A percentile compares a stretch with the other conserved stretches of the same genome.
Evolutionary conservation across 2,329 filamentous ascomycete genomes (phyloP).

Genomic region (Penicillium brevicompactum): DNA sequence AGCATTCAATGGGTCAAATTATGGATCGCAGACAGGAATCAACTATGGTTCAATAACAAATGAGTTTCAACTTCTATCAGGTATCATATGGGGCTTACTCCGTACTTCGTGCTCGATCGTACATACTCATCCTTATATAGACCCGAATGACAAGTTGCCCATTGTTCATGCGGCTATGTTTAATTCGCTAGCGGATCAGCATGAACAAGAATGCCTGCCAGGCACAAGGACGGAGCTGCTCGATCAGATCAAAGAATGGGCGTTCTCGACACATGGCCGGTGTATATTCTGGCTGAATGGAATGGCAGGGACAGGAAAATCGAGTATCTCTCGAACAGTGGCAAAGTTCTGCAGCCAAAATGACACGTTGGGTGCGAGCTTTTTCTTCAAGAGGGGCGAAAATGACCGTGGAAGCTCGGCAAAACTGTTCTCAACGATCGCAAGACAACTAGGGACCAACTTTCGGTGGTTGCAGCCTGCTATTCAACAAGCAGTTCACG

Average conservation of each 20-base stretch:
- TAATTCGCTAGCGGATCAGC: conserved; percentile 14
- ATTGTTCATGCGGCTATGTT: background rate
- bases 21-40: too few relatives aligned
- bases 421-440: conserved; percentile 44
- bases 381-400: conserved; percentile 52
- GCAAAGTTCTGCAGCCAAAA: conserved; percentile 23
- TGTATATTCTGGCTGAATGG: conserved; percentile 43
- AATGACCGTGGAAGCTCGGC: conserved; percentile 38
- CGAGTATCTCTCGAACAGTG: conserved; percentile 37
- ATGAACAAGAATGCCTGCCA: conserved; percentile 26
- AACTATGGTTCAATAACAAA: too few relatives aligned
- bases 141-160: too few relatives aligned
- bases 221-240: conserved; percentile 28
- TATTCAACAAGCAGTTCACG: conserved; percentile 20
- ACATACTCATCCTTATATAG: too few relatives aligned
- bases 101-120: too few relatives aligned
- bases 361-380: conserved; percentile 38
- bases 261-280: conserved; percentile 15
- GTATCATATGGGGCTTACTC: too few relatives aligned
- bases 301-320: conserved; percentile 38
- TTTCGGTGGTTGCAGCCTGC: too few relatives aligned
- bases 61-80: too few relatives aligned
- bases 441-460: conserved; percentile 23
- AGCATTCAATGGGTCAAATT: too few relatives aligned
- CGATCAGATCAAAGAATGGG: conserved; percentile 28